Conservation (phyloP, 2,329 filamentous ascomycete species). For the Pyrenochaeta sp. region DNA sequence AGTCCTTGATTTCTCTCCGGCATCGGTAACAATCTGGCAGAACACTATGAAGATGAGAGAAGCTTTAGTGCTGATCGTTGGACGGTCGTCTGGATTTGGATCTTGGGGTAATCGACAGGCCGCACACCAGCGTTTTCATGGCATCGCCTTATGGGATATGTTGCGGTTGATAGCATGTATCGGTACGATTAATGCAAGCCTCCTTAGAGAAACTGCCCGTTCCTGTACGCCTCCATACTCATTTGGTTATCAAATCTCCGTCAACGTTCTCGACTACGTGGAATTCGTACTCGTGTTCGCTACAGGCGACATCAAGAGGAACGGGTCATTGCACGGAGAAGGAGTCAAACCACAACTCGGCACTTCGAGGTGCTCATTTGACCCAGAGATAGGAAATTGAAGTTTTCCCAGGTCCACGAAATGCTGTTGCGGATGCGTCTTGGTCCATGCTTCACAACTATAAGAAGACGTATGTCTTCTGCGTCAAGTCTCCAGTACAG, state of each 20-base stretch:
- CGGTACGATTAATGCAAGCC: not conserved
- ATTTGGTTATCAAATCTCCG: conserved; percentile 8
- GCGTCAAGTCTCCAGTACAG: conserved; percentile 9
- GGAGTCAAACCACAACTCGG: not conserved
- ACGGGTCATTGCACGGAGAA: not conserved
- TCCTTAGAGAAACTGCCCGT: not conserved
- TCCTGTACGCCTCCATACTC: conserved; percentile 1
- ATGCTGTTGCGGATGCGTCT: not conserved
- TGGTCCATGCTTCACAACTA: not conserved
- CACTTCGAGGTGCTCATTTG: not conserved
- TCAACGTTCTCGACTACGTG: not conserved
- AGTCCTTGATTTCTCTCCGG: not conserved
- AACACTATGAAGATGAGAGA: not conserved
- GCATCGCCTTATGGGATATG: not conserved
- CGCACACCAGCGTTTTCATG: not conserved
- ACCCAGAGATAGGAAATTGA: not conserved
- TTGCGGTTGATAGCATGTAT: not conserved
- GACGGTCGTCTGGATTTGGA: not conserved
- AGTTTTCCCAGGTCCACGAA: not conserved
- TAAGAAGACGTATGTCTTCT: conserved; percentile 3
- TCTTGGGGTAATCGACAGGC: not conserved
- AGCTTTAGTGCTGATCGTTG: not conserved
- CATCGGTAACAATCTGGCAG: not conserved
- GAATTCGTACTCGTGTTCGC: not conserved
- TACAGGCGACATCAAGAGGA: not conserved